These are phyloP conservation scores for Castanospermum australe DNA, from an alignment of 306 rosid genomes.

Conservation along the genomic window DNA sequence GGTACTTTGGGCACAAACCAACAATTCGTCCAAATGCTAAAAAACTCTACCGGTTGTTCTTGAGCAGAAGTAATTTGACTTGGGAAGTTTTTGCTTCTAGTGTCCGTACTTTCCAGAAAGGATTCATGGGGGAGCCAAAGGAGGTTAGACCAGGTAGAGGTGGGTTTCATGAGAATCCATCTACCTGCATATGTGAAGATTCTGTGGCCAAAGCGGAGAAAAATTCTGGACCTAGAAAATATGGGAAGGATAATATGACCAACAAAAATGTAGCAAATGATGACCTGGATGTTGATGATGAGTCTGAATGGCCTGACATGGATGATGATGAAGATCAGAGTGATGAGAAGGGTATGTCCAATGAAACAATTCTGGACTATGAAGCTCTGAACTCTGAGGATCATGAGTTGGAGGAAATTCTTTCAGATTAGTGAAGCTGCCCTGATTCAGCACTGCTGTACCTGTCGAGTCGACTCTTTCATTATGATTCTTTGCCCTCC, in stretches of 20 bases:
- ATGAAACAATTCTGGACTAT: constrained; percentile 61
- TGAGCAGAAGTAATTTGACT: constrained; percentile 67
- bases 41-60: constrained; percentile 76
- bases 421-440: constrained; percentile 66
- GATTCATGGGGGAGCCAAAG: constrained; percentile 94
- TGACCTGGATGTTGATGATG: constrained; percentile 46
- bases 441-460: constrained; percentile 10
- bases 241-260: constrained; percentile 47
- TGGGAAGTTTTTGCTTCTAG: constrained; percentile 90
- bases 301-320: constrained; percentile 52
- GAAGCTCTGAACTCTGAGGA: constrained; percentile 68
- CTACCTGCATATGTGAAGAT: constrained; percentile 90
- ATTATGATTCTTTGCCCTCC: constrained; percentile 22
- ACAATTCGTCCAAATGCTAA: constrained; percentile 98
- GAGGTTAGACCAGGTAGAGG: constrained; percentile 97
- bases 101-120: constrained; percentile 78
- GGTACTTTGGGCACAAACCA: constrained; percentile 97
- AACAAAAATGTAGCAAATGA: constrained; percentile 44
- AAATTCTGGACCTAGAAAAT: constrained; percentile 49
- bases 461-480: constrained; percentile 11
- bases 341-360: constrained; percentile 57
- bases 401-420: constrained; percentile 84
- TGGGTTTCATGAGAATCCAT: constrained; percentile 94
- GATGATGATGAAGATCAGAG: constrained; percentile 59
- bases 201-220: constrained; percentile 46